Conservation (phyloP, 2,329 filamentous ascomycete genomes). For the Lecanoromycetidae sp. region DNA sequence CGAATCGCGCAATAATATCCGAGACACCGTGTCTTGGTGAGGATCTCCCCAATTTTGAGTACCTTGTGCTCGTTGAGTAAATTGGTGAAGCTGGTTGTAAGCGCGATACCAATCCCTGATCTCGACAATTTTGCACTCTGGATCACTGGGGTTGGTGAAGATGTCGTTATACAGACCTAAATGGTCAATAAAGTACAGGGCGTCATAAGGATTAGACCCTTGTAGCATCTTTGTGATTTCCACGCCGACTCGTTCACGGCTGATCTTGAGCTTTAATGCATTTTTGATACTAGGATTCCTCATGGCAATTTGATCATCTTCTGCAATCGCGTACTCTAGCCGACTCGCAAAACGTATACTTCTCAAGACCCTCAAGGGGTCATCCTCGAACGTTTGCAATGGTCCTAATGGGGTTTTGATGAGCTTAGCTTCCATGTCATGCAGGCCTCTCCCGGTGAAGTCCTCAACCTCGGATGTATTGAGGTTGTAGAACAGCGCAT, state of each 20-base stretch:
- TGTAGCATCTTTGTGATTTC: conserved; percentile 88
- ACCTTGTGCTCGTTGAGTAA: background rate
- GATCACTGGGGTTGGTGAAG: conserved; percentile 52
- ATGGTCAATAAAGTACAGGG: conserved; percentile 53
- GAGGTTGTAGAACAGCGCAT: conserved; percentile 20
- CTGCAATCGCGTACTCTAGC: conserved; percentile 66
- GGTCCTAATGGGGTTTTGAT: conserved; percentile 20
- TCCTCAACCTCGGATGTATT: conserved; percentile 17
- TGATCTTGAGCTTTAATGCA: conserved; percentile 78
- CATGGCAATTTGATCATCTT: conserved; percentile 60
- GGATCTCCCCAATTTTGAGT: background rate
- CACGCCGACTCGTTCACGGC: conserved; percentile 72
- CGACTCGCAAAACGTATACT: conserved; percentile 82
- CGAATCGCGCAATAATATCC: conserved; percentile 47
- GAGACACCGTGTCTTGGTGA: conserved; percentile 23
- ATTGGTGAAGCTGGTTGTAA: conserved; percentile 7
- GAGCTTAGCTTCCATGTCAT: conserved; percentile 18
- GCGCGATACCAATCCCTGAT: conserved; percentile 6
- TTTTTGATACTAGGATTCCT: conserved; percentile 61
- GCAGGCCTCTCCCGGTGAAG: conserved; percentile 17
- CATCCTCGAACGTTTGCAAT: conserved; percentile 20
- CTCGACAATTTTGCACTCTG: background rate
- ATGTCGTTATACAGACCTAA: conserved; percentile 59
- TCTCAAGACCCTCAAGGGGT: conserved; percentile 19
- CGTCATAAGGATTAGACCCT: conserved; percentile 47